Evolutionary conservation across 257 asterid genomes (phyloP).

Genomic region (Coffea canephora): DNA sequence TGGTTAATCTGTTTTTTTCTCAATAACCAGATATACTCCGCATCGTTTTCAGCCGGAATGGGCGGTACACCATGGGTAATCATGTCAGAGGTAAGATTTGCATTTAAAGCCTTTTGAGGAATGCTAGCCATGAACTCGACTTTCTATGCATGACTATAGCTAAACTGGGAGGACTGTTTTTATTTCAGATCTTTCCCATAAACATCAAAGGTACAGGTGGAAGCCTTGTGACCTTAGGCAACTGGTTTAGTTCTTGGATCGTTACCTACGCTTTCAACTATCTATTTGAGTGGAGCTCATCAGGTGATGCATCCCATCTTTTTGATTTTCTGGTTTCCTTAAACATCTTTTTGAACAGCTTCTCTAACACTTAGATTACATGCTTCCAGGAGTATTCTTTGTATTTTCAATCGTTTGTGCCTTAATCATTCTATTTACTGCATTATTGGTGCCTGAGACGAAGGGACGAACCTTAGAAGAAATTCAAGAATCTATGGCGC

Average conservation of each 20-base stretch:
- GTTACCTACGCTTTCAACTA: slow-evolving; percentile 75
- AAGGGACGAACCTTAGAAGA: slow-evolving; percentile 86
- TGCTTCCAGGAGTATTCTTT: slow-evolving; percentile 24
- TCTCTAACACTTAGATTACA: not conserved
- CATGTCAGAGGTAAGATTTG: slow-evolving; percentile 75
- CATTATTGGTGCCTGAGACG: slow-evolving; percentile 79
- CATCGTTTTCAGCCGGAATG: slow-evolving; percentile 69
- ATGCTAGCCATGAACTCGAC: not conserved
- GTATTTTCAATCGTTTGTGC: slow-evolving; percentile 29
- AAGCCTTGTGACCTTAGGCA: slow-evolving; percentile 73
- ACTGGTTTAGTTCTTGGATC: slow-evolving; percentile 90
- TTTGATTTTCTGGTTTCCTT: not conserved
- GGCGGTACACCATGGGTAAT: slow-evolving; percentile 96
- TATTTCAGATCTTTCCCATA: slow-evolving; percentile 77
- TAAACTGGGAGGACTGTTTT: not conserved
- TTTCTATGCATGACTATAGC: not conserved
- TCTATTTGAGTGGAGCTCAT: slow-evolving; percentile 66
- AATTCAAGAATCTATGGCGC: slow-evolving; percentile 33
- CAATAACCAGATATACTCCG: slow-evolving; percentile 25
- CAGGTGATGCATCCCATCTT: slow-evolving; percentile 58
- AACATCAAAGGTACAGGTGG: slow-evolving; percentile 86
- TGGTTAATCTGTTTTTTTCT: slow-evolving; percentile 3
- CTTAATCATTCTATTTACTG: slow-evolving; percentile 46
- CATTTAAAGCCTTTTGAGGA: not conserved
- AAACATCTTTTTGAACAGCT: not conserved